Evolutionary conservation across 2,329 filamentous ascomycete species (phyloP).

Genomic region (Neoascochyta sp.): DNA sequence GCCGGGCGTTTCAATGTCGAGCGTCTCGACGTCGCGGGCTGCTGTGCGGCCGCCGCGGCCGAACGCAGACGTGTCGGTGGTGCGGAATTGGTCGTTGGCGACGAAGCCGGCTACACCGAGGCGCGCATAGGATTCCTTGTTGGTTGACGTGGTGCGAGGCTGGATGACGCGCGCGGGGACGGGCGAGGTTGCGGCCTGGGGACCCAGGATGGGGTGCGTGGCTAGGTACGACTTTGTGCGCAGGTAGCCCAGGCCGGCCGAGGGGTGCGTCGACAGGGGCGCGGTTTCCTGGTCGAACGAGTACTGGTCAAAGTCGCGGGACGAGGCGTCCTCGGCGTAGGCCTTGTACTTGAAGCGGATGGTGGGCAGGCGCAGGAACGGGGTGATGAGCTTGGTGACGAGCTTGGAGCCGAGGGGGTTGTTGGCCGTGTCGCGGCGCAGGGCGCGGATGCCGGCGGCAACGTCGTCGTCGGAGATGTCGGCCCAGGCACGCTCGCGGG

Average conservation of each 20-base stretch:
- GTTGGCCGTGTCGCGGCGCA: slow-evolving; percentile 48
- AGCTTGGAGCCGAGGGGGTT: slow-evolving; percentile 50
- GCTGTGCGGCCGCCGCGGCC: slow-evolving; percentile 7
- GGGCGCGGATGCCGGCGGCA: slow-evolving; percentile 27
- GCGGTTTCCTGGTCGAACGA: slow-evolving; percentile 35
- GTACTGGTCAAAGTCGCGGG: slow-evolving; percentile 24
- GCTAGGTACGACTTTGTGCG: slow-evolving; percentile 53
- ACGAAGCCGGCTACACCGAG: slow-evolving; percentile 48
- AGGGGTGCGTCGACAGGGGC: slow-evolving; percentile 60
- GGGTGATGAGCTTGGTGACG: slow-evolving; percentile 49
- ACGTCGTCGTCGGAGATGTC: slow-evolving; percentile 25
- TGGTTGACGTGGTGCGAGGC: slow-evolving; percentile 17
- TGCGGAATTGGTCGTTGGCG: slow-evolving; percentile 36
- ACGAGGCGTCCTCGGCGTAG: slow-evolving; percentile 21
- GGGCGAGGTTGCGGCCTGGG: slow-evolving; percentile 51
- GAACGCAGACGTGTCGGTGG: slow-evolving; percentile 25
- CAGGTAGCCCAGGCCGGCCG: slow-evolving; percentile 60
- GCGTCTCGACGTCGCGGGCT: slow-evolving; percentile 30
- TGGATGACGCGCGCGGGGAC: slow-evolving; percentile 57
- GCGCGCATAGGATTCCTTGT: slow-evolving; percentile 28
- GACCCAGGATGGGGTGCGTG: slow-evolving; percentile 61
- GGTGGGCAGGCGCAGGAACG: slow-evolving; percentile 56
- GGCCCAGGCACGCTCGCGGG: slow-evolving; percentile 26
- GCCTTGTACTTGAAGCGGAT: slow-evolving; percentile 25
- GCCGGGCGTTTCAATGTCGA: slow-evolving; percentile 44